Evolutionary conservation across 495 filamentous ascomycete species (phyloP), one percentile per base, ranked within the genome.

Genomic region (Aspergillus steynii): DNA sequence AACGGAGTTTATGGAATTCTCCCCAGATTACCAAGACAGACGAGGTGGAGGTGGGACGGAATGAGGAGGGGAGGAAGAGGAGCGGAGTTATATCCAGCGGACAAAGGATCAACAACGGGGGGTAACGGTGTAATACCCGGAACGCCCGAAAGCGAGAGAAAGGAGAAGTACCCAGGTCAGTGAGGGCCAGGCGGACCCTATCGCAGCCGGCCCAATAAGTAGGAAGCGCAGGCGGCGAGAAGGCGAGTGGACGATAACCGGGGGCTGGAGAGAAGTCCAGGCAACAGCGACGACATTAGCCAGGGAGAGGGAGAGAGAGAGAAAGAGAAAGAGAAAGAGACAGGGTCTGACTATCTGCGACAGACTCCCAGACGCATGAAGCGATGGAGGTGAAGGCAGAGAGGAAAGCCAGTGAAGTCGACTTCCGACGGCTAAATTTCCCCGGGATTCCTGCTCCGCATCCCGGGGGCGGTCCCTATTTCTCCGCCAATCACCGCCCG

Each of bases 401-500:
- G 29, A 29, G 25, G 37, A 34, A 54, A 50, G 7, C 10, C 5
- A 51, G 37, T 37, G 29, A 50, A 61, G 5, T 31, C 28, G 37
- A 15, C 51, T 29, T 51, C 64, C 59, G 59, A 62, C 62, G 66
- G 63, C 50, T 58, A 58, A 66, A 66, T 66, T 69, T 69, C 64
- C 67, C 67, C 67, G 59, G 59, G 52, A 57, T 58, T 55, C 53
- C 51, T 46, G 52, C 61, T 63, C 56, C 56, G 56, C 56, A 54
- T 37, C 46, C 55, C 53, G 52, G 53, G 48, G 49, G 25, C 48
- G 61, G 59, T 59, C 45, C 60, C 54, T 37, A 61, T 75, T 78
- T 68, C 67, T 78, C 75, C 75, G 71, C 75, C 75, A 78, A 78
- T 78, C 64, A 74, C 20, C 8, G 45, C 34, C 20, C 20, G 20